A percentile compares a stretch with the other conserved stretches of the same genome.
Evolutionary conservation across 2,329 filamentous ascomycete species (phyloP).

Genomic region (Whalleya microplaca): DNA sequence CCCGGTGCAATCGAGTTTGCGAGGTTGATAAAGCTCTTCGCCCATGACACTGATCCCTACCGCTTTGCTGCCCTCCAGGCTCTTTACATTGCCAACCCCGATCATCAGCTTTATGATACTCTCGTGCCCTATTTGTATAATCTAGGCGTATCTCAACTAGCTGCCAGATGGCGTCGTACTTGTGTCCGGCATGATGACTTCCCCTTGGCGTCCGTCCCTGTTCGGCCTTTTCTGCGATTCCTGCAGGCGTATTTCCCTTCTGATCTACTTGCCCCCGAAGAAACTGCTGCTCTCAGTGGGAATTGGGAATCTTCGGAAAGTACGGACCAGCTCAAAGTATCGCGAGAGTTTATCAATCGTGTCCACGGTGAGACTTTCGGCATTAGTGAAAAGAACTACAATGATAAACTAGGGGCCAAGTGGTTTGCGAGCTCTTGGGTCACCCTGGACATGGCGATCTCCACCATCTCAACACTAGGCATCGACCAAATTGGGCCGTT

Average conservation of each 20-base stretch:
- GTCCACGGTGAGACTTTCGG: constrained; percentile 45
- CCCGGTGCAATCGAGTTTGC: constrained; percentile 47
- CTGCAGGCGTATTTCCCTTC: constrained; percentile 50
- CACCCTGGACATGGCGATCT: constrained; percentile 71
- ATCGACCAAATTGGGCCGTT: constrained; percentile 73
- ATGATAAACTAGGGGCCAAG: constrained; percentile 74
- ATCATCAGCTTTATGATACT: constrained; percentile 53
- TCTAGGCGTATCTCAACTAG: constrained; percentile 48
- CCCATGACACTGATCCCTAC: constrained; percentile 40
- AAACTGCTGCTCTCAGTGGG: constrained; percentile 34
- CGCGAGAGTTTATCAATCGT: constrained; percentile 42
- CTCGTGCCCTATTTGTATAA: constrained; percentile 56
- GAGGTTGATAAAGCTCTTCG: constrained; percentile 45
- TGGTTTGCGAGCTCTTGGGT: constrained; percentile 78
- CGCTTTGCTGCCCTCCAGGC: constrained; percentile 46
- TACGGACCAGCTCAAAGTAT: constrained; percentile 25
- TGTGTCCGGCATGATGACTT: constrained; percentile 47
- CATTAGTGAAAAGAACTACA: constrained; percentile 53
- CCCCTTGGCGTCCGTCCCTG: constrained; percentile 43
- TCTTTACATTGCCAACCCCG: constrained; percentile 49
- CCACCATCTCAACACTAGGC: constrained; percentile 70
- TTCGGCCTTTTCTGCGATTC: constrained; percentile 53
- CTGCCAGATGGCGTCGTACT: constrained; percentile 51
- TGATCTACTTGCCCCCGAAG: constrained; percentile 42
- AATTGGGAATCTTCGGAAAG: constrained; percentile 13